Conservation (phyloP, 805 yeast genomes). For the Yamadazyma takamatsuzukensis region DNA sequence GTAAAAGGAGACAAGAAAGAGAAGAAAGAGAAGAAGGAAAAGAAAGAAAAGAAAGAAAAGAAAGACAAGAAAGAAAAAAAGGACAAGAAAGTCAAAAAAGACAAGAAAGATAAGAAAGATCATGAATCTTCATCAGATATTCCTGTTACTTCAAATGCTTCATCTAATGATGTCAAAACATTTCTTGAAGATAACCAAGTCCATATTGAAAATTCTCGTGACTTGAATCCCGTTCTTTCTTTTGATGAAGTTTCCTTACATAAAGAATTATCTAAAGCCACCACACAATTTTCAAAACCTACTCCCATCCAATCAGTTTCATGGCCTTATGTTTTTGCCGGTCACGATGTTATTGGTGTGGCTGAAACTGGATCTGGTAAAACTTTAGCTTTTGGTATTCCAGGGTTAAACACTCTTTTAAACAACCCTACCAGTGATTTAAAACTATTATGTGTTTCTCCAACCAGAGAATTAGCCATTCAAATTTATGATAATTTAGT, state of each 20-base stretch:
- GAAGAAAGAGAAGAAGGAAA: conserved; percentile 9
- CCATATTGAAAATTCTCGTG: conserved; percentile 58
- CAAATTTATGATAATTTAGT: conserved; percentile 86
- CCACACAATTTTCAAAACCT: conserved; percentile 80
- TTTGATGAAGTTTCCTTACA: conserved; percentile 56
- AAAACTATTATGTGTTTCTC: conserved; percentile 83
- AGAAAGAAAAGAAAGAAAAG: conserved; percentile 15
- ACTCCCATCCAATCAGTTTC: conserved; percentile 94
- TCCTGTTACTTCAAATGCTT: conserved; percentile 25
- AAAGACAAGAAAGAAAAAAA: conserved; percentile 7
- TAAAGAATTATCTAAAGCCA: conserved; percentile 55
- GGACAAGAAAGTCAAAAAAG: conserved; percentile 11
- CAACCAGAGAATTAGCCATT: conserved; percentile 95
- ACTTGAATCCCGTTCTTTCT: conserved; percentile 64
- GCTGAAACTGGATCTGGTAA: conserved; percentile 99
- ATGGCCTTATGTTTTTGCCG: conserved; percentile 84
- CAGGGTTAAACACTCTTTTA: conserved; percentile 76
- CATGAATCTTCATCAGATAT: conserved; percentile 14
- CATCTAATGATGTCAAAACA: conserved; percentile 54
- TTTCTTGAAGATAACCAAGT: conserved; percentile 74
- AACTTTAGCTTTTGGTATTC: conserved; percentile 96
- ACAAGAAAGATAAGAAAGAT: conserved; percentile 7
- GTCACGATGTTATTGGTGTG: conserved; percentile 89
- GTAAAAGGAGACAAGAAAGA: conserved; percentile 12
- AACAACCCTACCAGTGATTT: conserved; percentile 45